Evolutionary conservation across 2,329 filamentous ascomycete genomes (phyloP).

Genomic region (Tolypocladium paradoxum): DNA sequence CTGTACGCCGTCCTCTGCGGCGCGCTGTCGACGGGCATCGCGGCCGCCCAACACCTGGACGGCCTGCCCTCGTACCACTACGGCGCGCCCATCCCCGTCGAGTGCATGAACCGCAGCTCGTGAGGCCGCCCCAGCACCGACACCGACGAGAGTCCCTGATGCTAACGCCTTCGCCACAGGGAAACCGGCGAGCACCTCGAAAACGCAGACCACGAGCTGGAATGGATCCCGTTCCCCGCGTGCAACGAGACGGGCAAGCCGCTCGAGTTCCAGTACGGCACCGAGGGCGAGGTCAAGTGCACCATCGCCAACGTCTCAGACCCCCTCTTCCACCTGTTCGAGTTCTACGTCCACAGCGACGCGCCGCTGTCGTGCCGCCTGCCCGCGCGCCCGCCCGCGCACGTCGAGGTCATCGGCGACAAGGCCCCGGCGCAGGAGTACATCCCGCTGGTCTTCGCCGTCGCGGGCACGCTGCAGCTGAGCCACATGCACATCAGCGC

Average conservation of each 20-base stretch:
- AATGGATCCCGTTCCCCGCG: slow-evolving; percentile 83
- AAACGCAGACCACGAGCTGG: slow-evolving; percentile 66
- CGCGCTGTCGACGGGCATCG: slow-evolving; percentile 15
- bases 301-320: slow-evolving; percentile 69
- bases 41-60: slow-evolving; percentile 16
- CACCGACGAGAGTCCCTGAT: background rate
- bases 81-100: slow-evolving; percentile 56
- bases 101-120: slow-evolving; percentile 66
- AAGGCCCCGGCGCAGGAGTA: slow-evolving; percentile 44
- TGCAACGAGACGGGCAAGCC: slow-evolving; percentile 82
- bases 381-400: slow-evolving; percentile 58
- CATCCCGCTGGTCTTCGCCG: slow-evolving; percentile 77
- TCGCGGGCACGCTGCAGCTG: slow-evolving; percentile 79
- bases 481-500: slow-evolving; percentile 87
- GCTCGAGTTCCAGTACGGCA: slow-evolving; percentile 77
- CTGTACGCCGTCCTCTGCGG: slow-evolving; percentile 7
- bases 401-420: slow-evolving; percentile 44
- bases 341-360: slow-evolving; percentile 98
- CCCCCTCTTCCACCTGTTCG: slow-evolving; percentile 76
- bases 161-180: slow-evolving; percentile 30
- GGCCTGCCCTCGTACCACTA: slow-evolving; percentile 52
- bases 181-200: slow-evolving; percentile 87
- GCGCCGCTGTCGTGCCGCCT: slow-evolving; percentile 86
- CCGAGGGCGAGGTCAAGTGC: slow-evolving; percentile 73
- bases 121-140: slow-evolving; percentile 25